Evolutionary conservation across 495 filamentous ascomycete species (phyloP).

Genomic region (Chlorociboria aeruginascens): DNA sequence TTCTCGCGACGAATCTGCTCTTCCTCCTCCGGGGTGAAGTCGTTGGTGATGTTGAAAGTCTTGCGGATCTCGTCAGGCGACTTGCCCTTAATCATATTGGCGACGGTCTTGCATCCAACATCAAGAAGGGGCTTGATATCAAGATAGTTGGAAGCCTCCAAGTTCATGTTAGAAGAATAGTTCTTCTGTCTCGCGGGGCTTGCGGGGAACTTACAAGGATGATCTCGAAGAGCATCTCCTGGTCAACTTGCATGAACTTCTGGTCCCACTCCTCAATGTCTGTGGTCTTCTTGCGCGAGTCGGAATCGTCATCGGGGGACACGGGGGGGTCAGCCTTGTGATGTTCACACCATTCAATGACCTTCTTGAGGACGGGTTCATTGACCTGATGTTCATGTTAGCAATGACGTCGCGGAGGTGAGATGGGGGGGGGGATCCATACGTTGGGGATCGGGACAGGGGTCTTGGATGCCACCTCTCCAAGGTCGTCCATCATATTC

Average conservation of each 20-base stretch:
- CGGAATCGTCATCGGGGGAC: constrained; percentile 74
- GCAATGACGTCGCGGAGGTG: not conserved
- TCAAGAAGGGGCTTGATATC: constrained; percentile 76
- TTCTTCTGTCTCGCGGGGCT: not conserved
- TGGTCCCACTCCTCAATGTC: constrained; percentile 99
- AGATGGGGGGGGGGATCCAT: constrained; percentile 25
- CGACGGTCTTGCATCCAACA: constrained; percentile 75
- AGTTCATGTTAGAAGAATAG: not conserved
- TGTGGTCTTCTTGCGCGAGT: constrained; percentile 92
- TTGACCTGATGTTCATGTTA: constrained; percentile 55
- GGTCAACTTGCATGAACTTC: constrained; percentile 99
- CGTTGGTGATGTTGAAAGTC: constrained; percentile 76
- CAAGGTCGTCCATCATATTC: constrained; percentile 93
- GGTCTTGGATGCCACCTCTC: constrained; percentile 49
- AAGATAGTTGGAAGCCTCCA: constrained; percentile 60
- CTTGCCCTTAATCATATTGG: constrained; percentile 84
- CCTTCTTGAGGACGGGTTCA: constrained; percentile 84
- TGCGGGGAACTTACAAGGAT: constrained; percentile 59
- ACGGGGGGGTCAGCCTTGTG: constrained; percentile 77
- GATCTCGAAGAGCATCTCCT: constrained; percentile 99
- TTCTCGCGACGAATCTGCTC: constrained; percentile 77
- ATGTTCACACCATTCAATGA: constrained; percentile 94
- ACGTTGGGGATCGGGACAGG: constrained; percentile 83
- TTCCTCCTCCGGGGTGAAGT: constrained; percentile 74
- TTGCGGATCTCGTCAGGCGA: constrained; percentile 71